Evolutionary conservation across 139 green algal species (phyloP), one percentile per base, ranked within the genome.

Genomic region (Tetradesmus obliquus): DNA sequence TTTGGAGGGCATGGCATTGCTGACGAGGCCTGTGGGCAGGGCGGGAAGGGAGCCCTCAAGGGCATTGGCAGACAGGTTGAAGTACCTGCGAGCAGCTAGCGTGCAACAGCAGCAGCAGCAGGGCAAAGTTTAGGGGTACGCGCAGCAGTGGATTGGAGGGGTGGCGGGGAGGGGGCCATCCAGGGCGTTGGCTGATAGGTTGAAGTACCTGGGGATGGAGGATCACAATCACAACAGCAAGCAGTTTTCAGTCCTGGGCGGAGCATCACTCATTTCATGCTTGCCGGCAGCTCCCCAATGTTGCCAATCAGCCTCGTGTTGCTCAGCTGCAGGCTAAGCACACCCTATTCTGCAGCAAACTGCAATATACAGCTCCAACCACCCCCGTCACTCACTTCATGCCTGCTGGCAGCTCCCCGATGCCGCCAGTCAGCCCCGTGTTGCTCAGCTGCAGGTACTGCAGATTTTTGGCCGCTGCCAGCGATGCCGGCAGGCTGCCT

Each of bases 391-490:
- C 84, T 79, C 24, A 88, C 84, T 51, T 88, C 6, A 88, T 69
- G 45, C 9, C 9, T n/a, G 84, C 7, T 45, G 84, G 84, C 60
- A 89, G 62, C 5, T 82, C 84, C 2, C 53, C 86, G 5, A 90
- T 74, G 8, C 19, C 58, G 0, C 86, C 86, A 24, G 51, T 90
- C 13, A 93, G 83, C 17, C 74, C 20, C 53, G 58, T 82, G 22
- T 79, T 55, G 12, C 80, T 87, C 74, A 93, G 88, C 45, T 93
- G 87, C 91, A 93, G 71, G 2, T 92, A 88, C 0, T 58, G 58
- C 89, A 97, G 82, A 1, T 84, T 87, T 12, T 13, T 2, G 6
- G 60, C 83, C 1, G 58, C 66, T 1, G 95, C 81, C 20, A 96
- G 82, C 6, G 83, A 69, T 22, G 80, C 93, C 19, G 91, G 88